Conservation (phyloP, 352 stramenopile genomes). For the Phytopythium chamaehyphon region DNA sequence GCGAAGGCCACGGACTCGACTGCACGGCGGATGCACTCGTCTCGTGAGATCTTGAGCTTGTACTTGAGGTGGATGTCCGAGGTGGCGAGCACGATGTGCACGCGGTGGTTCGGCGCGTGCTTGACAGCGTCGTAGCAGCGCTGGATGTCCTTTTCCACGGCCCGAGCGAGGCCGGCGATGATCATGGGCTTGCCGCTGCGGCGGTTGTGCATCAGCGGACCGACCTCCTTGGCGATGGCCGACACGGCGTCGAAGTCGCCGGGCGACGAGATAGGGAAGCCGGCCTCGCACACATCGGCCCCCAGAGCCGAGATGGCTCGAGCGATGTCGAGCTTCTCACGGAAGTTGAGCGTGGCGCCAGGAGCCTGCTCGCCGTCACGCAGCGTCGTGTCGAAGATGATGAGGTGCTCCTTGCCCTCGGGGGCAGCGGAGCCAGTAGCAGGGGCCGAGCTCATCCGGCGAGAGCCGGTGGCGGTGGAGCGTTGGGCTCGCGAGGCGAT, state of each 20-base stretch:
- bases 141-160: constrained; percentile 97
- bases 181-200: constrained; percentile 77
- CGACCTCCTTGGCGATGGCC: constrained; percentile 96
- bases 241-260: constrained; percentile 98
- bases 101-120: constrained; percentile 91
- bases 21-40: constrained; percentile 95
- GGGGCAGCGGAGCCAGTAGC: constrained; percentile 5
- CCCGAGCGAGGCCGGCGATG: constrained; percentile 94
- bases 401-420: constrained; percentile 60
- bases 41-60: constrained; percentile 99
- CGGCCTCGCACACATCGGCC: constrained; percentile 98
- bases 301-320: constrained; percentile 92
- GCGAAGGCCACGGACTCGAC: constrained; percentile 95
- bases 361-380: constrained; percentile 98
- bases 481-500: constrained; percentile 19
- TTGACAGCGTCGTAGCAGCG: constrained; percentile 96
- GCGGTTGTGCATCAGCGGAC: constrained; percentile 75
- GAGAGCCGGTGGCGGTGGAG: constrained; percentile 7
- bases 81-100: constrained; percentile 99
- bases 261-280: constrained; percentile 98
- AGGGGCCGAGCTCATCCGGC: constrained; percentile 20
- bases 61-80: constrained; percentile 99
- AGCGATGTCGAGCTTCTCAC: constrained; percentile 98
- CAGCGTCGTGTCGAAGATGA: constrained; percentile 98
- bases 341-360: constrained; percentile 96